phyloP scores from a whole-genome alignment of 441 rosid species.

The Pelargonium australe region DNA sequence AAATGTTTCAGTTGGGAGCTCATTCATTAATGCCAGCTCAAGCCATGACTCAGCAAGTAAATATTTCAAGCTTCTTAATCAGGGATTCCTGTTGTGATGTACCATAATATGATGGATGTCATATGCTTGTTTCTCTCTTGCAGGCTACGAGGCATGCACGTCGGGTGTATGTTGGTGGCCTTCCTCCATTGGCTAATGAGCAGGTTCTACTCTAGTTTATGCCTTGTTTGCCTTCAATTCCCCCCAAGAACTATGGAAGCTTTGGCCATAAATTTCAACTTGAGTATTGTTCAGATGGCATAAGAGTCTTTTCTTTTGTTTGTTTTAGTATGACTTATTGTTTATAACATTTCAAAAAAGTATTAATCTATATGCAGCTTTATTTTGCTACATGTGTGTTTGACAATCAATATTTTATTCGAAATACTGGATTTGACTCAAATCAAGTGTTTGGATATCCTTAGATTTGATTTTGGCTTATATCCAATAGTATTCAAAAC shows the following conservation, averaged over 20 bases:
- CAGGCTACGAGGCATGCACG: constrained; percentile 36
- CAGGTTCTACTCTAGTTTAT: constrained; percentile 21
- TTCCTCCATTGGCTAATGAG: constrained; percentile 32
- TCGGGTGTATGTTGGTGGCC: constrained; percentile 34
- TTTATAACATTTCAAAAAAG: no score
- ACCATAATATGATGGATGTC: background rate
- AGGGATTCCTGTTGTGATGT: background rate
- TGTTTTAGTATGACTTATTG: no score
- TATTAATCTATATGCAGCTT: no score
- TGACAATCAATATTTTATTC: no score
- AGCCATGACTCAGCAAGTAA: constrained; percentile 34
- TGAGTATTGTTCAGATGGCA: no score
- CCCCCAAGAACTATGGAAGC: background rate
- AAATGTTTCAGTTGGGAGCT: constrained; percentile 23
- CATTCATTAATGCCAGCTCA: constrained; percentile 30
- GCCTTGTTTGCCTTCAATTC: background rate
- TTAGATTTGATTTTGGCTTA: no score
- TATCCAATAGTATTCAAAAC: no score
- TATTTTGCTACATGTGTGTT: background rate
- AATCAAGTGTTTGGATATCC: no score
- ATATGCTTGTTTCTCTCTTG: constrained; percentile 11
- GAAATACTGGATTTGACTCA: no score
- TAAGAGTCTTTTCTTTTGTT: no score
- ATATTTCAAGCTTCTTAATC: background rate
- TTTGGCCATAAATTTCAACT: no score